Evolutionary conservation across 129 eudicot genomes (phyloP), one percentile per base, ranked within the genome.

Genomic region (Gnaphalium uliginosum): DNA sequence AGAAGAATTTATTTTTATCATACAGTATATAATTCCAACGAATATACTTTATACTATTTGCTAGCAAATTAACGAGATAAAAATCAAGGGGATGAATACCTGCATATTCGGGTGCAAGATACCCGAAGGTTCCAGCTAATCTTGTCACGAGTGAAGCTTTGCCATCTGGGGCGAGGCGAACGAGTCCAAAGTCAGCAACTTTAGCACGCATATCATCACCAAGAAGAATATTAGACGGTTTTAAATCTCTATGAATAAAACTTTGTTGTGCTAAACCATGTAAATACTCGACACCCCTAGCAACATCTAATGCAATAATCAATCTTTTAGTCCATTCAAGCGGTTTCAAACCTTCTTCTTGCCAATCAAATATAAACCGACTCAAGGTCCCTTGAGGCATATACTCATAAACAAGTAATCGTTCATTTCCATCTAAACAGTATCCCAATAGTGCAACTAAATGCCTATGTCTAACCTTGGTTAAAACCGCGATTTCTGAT

Each of bases 171-270:
- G 96, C 98, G 10, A 88, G 93, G 0, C 97, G 95, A 74, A 93
- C 98, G 17, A 93, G 89, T 64, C 98, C 98, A 72, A 93, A 93
- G 57, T 93, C 97, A 0, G 98, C 88, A 73, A 93, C 98, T 76
- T 93, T 93, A 26, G 98, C 97, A n/a, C 96, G 85, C 93, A 93
- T 81, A 81, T 90, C 97, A 77, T 93, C 98, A 41, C 96, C 98
- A n/a, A 93, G 85, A 76, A 93, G 97, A 74, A 93, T 93, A 71
- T 93, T 93, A 1, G 96, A 93, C 1, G 98, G 98, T 66, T 93
- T 93, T 35, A 93, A 88, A 75, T 93, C 98, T 80, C 98, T 71
- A 59, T 90, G 98, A 71, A 93, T 93, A 53, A 93, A 93, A 70
- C 97, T 93, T 60, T 93, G 98, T 17, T 88, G 96, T 37, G 98